Evolutionary conservation across 441 rosid species (phyloP), one percentile per base, ranked within the genome.

Genomic region (Isatis lusitanica): DNA sequence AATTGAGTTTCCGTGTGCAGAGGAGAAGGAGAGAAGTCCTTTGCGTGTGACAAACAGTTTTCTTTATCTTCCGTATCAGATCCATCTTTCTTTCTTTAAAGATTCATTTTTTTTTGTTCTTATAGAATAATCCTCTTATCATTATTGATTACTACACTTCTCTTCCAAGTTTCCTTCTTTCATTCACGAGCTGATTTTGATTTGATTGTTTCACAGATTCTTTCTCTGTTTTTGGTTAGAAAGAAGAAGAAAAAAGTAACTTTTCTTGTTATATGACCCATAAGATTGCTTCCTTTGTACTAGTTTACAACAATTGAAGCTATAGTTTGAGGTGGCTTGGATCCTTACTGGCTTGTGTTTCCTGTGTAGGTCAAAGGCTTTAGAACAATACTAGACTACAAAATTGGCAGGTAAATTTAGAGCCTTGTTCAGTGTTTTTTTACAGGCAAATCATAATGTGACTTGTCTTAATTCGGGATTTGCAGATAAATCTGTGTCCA

Each of bases 401-500:
- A 62, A 74, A 74, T 63, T 21, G 53, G 86, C 76, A 77, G 80
- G 66, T 74, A 50, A 39, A 3, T 0, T 4, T 6, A 21, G 36
- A 10, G n/a, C 38, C 35, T 38, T 55, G 67, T 51, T 73, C 30
- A 13, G 31, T 75, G 65, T 73, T 21, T 53, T 58, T 21, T 26
- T 33, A 53, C 77, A 64, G 66, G 61, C 36, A n/a, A 50, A 63
- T 42, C 36, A 53, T 3, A 76, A 69, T 78, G 63, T 71, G 74
- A 52, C 56, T 33, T 68, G 76, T 63, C 51, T 70, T 71, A 26
- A 48, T 39, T 59, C 38, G 6, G 58, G 60, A 48, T 78, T 84
- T 78, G 86, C 85, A 90, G 95, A 85, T 91, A 86, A n/a, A 84
- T 83, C 67, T 73, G 88, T 92, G 97, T 89, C 89, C 17, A 24